Base-by-base conservation (phyloP, 345 rosid genomes). In the Dipteronia dyeriana region DNA sequence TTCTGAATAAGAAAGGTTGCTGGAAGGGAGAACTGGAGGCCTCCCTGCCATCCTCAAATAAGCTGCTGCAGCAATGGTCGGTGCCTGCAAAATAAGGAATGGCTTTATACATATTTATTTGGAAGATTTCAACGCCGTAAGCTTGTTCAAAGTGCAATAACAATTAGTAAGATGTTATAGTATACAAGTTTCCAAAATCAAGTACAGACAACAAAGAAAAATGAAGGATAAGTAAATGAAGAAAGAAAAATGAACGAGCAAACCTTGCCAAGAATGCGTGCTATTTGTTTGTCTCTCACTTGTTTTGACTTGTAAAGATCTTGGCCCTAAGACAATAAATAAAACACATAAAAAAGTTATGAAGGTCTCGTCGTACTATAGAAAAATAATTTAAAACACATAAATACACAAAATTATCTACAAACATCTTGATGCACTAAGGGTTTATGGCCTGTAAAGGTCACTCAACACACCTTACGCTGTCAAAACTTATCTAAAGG, bases 1-100 rank as follows among this genome's bases (percentile, higher is more conserved):
- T 79, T 96, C 97, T 10, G 99, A 72, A 81, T 96, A 96, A 81
- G 98, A 94, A 79, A 96, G 97, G 82, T 72, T 90, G 80, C 82
- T 91, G 7, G 99, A 96, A 81, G 98, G 98, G 51, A 94, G 92
- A 85, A 94, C 97, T 0, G 98, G 92, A 83, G 97, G 98, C 82
- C 98, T 88, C 78, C 99, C 99, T 3, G 99, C 99, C 93, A 94
- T 74, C 82, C 97, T 90, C 82, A 94, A 78, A 88, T 96, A 96
- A 77, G 97, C 97, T 67, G 99, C 97, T 16, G 99, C 98, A 22
- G 98, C 99, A 66, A 96, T 88, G 51, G 98, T 96, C 71, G 99
- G 97, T 76, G 89, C 97, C 90, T 91, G 84, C 75, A 88, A 67
- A 62, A 29, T 76, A 41, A 47, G 82, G 25, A 63, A 10, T 19